A percentile compares a stretch with the other conserved stretches of the same genome.
These are phyloP conservation scores for Pseudotsuga menziesii DNA, from an alignment of 75 land plant genomes.

Conservation along the genomic window DNA sequence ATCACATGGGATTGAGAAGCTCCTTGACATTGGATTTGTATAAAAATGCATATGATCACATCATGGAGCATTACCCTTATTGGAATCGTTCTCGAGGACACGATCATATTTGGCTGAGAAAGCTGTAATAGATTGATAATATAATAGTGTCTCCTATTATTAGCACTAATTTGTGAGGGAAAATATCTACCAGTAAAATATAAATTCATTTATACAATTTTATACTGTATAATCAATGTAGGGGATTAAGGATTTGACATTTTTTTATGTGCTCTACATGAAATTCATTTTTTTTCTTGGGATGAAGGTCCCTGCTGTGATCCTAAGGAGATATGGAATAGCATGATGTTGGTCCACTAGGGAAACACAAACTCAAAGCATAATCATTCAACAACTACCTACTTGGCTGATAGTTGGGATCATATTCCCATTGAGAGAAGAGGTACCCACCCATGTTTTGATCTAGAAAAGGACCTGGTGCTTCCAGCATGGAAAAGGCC, in stretches of 20 bases:
- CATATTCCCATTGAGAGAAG: conserved; percentile 49
- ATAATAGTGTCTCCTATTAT: background rate
- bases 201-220: background rate
- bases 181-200: background rate
- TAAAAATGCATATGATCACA: conserved; percentile 76
- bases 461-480: conserved; percentile 88
- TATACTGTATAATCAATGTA: background rate
- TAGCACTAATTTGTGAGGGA: background rate
- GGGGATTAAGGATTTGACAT: background rate
- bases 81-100: conserved; percentile 88
- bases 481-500: conserved; percentile 95
- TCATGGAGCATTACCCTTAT: conserved; percentile 60
- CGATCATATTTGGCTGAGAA: conserved; percentile 93
- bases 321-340: conserved; percentile 97
- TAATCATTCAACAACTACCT: conserved; percentile 88
- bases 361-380: conserved; percentile 93
- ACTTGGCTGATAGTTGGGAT: conserved; percentile 85
- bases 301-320: conserved; percentile 99
- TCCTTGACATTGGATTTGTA: conserved; percentile 66
- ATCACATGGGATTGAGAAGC: conserved; percentile 64
- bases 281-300: conserved; percentile 83
- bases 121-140: background rate
- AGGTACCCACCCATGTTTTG: conserved; percentile 89
- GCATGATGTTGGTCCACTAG: conserved; percentile 96
- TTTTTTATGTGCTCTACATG: background rate